Base-by-base conservation (phyloP, 208 protist genomes). In the Crithidia mellificae region DNA sequence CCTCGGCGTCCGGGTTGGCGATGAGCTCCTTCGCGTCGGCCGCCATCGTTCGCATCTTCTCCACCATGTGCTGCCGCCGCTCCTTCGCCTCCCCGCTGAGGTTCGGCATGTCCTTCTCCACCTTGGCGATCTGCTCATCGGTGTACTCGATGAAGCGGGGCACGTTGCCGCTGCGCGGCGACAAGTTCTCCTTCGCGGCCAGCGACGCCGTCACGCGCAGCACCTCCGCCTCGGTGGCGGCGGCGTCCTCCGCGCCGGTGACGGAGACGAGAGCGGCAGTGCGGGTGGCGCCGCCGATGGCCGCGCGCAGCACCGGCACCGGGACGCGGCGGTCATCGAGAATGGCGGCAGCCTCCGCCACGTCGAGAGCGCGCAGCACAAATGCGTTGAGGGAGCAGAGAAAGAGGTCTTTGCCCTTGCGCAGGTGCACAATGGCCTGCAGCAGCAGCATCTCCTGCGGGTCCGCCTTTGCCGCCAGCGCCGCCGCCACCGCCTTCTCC, bases 151-250 rank as follows among this genome's bases (percentile, higher is more conserved):
- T 70, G 68, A 91, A 91, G 52, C 85, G 81, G 12, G 46, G 12
- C 49, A 85, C 70, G 53, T 86, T 88, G 36, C 85, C 85, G 66
- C 85, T 91, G 56, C 85, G 81, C 6, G 80, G 77, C 3, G 76
- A 39, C 41, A 59, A 43, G 66, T 83, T 88, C 55, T 68, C 64
- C 52, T 77, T 81, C 22, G 65, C 58, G 51, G 66, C 58, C 30
- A 91, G 44, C 29, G 71, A 58, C 15, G 66, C 68, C 9, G 56
- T 29, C 6, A 76, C 68, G 20, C 67, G 67, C 50, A 88, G 41
- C 20, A 71, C 68, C 5, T 73, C 58, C 11, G 53, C 49, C 69
- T 91, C 82, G 44, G 29, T 68, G 19, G 67, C 69, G 1, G 68
- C 63, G 36, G 51, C 50, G n/a, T 41, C 32, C 53, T 74, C 61